A percentile compares a stretch with the other conserved stretches of the same genome.
Evolutionary conservation across 2,329 filamentous ascomycete species (phyloP).

Genomic region (Nigrograna mackinnonii): DNA sequence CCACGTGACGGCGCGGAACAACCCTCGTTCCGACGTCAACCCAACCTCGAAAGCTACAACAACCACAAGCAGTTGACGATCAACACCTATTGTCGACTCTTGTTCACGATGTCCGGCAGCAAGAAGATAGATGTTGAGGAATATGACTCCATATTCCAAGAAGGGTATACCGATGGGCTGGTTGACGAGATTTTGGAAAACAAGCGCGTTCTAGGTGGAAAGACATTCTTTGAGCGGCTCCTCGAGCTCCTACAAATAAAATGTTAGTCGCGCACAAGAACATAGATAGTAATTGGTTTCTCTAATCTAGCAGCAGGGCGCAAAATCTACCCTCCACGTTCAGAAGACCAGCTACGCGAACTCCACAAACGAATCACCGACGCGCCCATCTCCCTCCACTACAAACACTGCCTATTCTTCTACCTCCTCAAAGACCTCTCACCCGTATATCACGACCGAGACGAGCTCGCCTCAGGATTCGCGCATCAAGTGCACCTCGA

Average conservation of each 20-base stretch:
- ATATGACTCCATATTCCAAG: constrained; percentile 68
- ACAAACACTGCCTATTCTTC: constrained; percentile 82
- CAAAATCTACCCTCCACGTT: constrained; percentile 75
- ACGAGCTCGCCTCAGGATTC: constrained; percentile 61
- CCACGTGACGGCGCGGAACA: constrained; percentile 1
- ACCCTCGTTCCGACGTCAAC: too few relatives aligned
- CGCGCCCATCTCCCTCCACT: constrained; percentile 67
- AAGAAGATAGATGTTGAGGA: constrained; percentile 67
- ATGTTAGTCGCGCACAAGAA: too few relatives aligned
- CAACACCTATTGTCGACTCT: too few relatives aligned
- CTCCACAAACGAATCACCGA: constrained; percentile 73
- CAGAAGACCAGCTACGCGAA: constrained; percentile 67
- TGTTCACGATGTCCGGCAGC: too few relatives aligned
- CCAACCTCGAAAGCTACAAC: background rate
- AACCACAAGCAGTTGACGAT: too few relatives aligned
- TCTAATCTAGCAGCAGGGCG: constrained; percentile 45
- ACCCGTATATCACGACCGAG: constrained; percentile 48
- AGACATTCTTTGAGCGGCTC: constrained; percentile 80
- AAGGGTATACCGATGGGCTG: constrained; percentile 27
- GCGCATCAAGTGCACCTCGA: constrained; percentile 68
- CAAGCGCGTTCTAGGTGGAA: constrained; percentile 69
- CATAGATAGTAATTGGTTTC: too few relatives aligned
- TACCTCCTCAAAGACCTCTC: constrained; percentile 81
- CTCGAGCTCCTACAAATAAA: constrained; percentile 72
- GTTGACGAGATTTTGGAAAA: constrained; percentile 65